Conservation (phyloP, 208 protist species). For the Leptomonas pyrrhocoris region DNA sequence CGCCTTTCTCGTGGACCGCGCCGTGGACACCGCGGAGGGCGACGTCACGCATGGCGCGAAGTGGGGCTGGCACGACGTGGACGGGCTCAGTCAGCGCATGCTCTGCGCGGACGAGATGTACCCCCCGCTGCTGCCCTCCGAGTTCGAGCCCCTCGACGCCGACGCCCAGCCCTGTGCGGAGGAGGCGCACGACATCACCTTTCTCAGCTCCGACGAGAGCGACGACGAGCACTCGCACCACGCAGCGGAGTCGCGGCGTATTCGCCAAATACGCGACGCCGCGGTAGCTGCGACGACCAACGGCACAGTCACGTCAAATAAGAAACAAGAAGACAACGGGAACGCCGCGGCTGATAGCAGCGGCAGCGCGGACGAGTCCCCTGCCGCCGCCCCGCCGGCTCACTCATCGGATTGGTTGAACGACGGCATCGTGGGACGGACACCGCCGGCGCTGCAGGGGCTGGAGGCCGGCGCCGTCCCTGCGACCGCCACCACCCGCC, state of each 20-base stretch:
- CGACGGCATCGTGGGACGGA: slow-evolving; percentile 4
- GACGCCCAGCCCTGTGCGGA: slow-evolving; percentile 32
- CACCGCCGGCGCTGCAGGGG: slow-evolving; percentile 10
- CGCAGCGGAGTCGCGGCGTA: slow-evolving; percentile 57
- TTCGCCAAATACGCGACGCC: slow-evolving; percentile 28
- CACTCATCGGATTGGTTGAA: slow-evolving; percentile 35
- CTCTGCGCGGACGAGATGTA: slow-evolving; percentile 62
- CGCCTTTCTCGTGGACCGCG: slow-evolving; percentile 78
- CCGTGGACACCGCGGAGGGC: slow-evolving; percentile 77
- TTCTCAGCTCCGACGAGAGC: slow-evolving; percentile 89
- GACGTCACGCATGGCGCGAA: slow-evolving; percentile 24
- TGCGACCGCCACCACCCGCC: background rate
- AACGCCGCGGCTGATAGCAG: background rate
- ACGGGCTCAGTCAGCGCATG: slow-evolving; percentile 71
- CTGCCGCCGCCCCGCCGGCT: background rate
- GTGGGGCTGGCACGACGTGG: slow-evolving; percentile 82
- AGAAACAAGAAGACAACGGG: slow-evolving; percentile 9
- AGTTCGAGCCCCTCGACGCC: slow-evolving; percentile 26
- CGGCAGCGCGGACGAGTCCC: slow-evolving; percentile 5
- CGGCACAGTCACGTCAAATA: background rate
- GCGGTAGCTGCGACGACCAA: slow-evolving; percentile 19
- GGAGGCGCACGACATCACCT: slow-evolving; percentile 66
- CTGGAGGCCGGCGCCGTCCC: background rate
- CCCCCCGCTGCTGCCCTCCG: slow-evolving; percentile 64
- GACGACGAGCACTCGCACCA: slow-evolving; percentile 82